Base-by-base conservation (phyloP, 139 green algal species). In the Gonium pectorale region DNA sequence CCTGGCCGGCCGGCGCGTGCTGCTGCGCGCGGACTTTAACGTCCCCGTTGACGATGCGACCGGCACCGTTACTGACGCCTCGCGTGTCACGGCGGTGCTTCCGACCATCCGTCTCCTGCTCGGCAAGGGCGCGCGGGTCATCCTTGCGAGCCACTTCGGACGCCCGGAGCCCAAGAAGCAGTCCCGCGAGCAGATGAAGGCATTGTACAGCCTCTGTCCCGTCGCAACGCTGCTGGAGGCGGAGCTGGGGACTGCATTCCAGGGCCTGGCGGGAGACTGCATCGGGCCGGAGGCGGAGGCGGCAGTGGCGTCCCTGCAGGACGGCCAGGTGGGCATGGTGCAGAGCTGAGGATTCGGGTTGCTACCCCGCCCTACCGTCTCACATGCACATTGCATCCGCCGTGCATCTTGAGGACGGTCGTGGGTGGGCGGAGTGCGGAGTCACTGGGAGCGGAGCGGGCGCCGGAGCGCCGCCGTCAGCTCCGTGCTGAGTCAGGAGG, bases 11-110 rank as follows among this genome's bases (percentile, higher is more conserved):
- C 93, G 94, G 80, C 74, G 77, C 0, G 94, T 96, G 22, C 87
- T 97, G 70, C 80, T 96, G 3, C 86, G 94, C 9, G 90, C 88
- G 7, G 94, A 97, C 75, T 85, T 97, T n/a, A 97, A 97, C 81
- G 92, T 96, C 13, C 94, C 94, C 1, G 82, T 95, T 4, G 86
- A 92, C 38, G 86, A 70, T 2, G 51, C 88, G 46, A 78, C 72
- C 3, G 74, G 74, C 46, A 90, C 88, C 43, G 94, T 97, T 67
- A 91, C 91, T 1, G 94, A 97, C 79, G 91, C 46, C 91, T 97
- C 78, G 68, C 71, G 54, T n/a, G 33, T 82, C 38, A 62, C 8
- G 19, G 93, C 91, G 17, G 89, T 90, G 33, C 81, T 97, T 31
- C 94, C 94, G 26, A 95, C 93, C n/a, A 81, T 97, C 67, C 71